phyloP scores from a whole-genome alignment of 2,329 filamentous ascomycete genomes.

The Sarocladium kiliense region DNA sequence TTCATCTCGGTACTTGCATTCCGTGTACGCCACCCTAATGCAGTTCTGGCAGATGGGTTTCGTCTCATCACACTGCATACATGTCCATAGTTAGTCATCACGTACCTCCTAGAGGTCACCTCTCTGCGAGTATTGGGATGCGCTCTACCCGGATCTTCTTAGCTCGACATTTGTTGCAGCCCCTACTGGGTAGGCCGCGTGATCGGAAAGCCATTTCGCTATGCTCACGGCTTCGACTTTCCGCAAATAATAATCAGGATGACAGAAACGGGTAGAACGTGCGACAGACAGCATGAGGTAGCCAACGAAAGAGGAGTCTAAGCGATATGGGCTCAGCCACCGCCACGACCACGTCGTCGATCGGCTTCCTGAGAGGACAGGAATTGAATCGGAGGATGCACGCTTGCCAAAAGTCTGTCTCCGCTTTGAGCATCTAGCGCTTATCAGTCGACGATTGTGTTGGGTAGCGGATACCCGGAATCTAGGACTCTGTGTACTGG shows the following conservation, averaged over 20 bases:
- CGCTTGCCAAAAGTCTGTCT: background rate
- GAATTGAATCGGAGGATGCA: too few species aligned
- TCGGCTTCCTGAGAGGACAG: too few species aligned
- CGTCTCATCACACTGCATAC: constrained; percentile 15
- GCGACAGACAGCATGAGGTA: background rate
- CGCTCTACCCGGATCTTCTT: constrained; percentile 1
- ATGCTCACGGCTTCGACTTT: background rate
- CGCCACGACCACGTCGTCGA: background rate
- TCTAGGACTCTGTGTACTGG: background rate
- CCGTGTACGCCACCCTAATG: constrained; percentile 1
- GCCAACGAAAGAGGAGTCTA: background rate
- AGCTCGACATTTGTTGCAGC: constrained; percentile 6
- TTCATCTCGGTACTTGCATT: constrained; percentile 10
- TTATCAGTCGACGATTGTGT: background rate
- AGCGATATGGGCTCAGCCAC: background rate
- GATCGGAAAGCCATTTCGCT: background rate
- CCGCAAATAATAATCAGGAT: too few species aligned
- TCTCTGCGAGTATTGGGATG: background rate
- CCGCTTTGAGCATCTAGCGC: background rate
- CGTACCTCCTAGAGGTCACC: background rate
- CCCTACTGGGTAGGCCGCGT: background rate
- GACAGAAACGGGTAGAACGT: background rate
- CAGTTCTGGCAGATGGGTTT: constrained; percentile 16
- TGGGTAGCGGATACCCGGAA: background rate
- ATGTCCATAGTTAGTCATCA: background rate